Evolutionary conservation across 352 stramenopile species (phyloP), one percentile per base, ranked within the genome.

Genomic region (Peronospora tabacina): DNA sequence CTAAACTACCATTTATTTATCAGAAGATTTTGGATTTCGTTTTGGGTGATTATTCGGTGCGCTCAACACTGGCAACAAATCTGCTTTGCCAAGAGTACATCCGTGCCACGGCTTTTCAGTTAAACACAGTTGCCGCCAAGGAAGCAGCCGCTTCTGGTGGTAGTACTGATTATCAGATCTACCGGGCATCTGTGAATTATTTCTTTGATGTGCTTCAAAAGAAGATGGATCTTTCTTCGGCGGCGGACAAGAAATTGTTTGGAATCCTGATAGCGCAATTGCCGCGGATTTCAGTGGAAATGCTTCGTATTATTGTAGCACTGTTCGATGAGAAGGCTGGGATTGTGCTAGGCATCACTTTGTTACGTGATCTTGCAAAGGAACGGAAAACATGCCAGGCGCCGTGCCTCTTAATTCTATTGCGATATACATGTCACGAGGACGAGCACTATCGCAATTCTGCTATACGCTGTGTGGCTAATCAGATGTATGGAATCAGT

Each of bases 181-280:
- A 85, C 35, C 45, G 63, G 12, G 55, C 60, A 34, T 63, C 62
- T 13, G 58, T 79, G 8, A 55, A 59, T 28, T 85, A 88, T 30
- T 81, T 84, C 43, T 77, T 86, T 17, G 50, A 55, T 7, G 42
- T 50, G 0, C 50, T 86, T 17, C 46, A 59, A 9, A 64, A 66
- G 32, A 67, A 65, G 49, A 58, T 86, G 45, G 74, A 86, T 59
- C 11, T 88, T 36, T 78, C 68, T 22, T 72, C 66, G 2, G 70
- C 75, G 7, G 71, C 63, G 7, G 77, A 83, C 47, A 79, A 80
- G 34, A 91, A 91, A 46, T 53, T 87, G 26, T 89, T 89, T 59
- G 68, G 73, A 11, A 48, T 24, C 10, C 44, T 87, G 22, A 54
- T 91, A 19, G 54, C 64, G 16, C 61, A 84, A 46, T 54, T 89